phyloP scores from a whole-genome alignment of 2,329 filamentous ascomycete species.

The Beauveria bassiana region DNA sequence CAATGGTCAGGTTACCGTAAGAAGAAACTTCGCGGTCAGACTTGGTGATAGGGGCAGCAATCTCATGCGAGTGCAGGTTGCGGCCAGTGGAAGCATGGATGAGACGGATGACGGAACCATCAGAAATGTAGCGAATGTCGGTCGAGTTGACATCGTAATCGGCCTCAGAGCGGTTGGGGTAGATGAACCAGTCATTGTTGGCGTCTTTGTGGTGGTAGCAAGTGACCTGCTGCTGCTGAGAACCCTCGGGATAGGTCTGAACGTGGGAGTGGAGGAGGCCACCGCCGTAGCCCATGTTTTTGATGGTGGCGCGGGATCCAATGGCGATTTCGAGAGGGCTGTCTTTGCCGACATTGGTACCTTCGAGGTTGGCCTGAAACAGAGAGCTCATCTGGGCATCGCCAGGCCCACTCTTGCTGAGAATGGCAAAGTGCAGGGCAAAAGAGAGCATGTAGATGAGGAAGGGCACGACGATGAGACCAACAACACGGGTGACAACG shows the following conservation, averaged over 20 bases:
- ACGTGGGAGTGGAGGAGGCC: slow-evolving; percentile 94
- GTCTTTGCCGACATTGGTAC: slow-evolving; percentile 88
- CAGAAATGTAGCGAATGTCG: slow-evolving; percentile 65
- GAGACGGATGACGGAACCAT: slow-evolving; percentile 73
- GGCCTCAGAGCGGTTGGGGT: slow-evolving; percentile 74
- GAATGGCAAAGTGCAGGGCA: slow-evolving; percentile 85
- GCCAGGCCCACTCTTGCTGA: slow-evolving; percentile 88
- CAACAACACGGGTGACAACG: slow-evolving; percentile 69
- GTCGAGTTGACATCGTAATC: slow-evolving; percentile 63
- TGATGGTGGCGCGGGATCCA: slow-evolving; percentile 84
- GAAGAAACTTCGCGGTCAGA: slow-evolving; percentile 86
- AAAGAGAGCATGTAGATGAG: slow-evolving; percentile 95
- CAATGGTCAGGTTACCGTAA: slow-evolving; percentile 92
- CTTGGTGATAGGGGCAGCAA: slow-evolving; percentile 84
- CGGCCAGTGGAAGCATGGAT: slow-evolving; percentile 94
- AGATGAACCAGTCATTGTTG: slow-evolving; percentile 99
- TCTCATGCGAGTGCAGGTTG: slow-evolving; percentile 91
- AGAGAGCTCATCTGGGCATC: slow-evolving; percentile 99
- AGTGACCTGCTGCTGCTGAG: slow-evolving; percentile 89
- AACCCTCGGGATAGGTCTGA: slow-evolving; percentile 92
- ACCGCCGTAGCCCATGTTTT: slow-evolving; percentile 99
- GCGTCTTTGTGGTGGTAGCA: slow-evolving; percentile 99
- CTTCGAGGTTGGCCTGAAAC: slow-evolving; percentile 93
- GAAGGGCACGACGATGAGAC: slow-evolving; percentile 81
- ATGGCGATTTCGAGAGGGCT: slow-evolving; percentile 87